Conservation (phyloP, 176 grass and related monocot genomes). For the Musa beccarii region DNA sequence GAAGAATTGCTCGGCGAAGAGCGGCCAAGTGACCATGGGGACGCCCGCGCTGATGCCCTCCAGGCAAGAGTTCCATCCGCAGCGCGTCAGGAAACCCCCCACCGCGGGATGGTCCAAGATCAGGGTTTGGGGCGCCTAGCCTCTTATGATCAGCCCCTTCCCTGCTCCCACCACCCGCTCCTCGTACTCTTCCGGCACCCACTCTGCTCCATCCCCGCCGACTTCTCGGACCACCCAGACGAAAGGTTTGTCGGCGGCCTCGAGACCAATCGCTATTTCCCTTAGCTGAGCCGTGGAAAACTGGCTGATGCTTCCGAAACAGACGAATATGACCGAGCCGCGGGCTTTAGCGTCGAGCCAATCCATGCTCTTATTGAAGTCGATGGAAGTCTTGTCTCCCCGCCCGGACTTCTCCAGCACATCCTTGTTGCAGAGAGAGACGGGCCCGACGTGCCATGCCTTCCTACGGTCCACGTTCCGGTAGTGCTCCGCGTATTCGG, state of each 20-base stretch:
- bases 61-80: slow-evolving; percentile 11
- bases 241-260: not conserved
- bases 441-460: not conserved
- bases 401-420: not conserved
- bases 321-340: not conserved
- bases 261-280: not conserved
- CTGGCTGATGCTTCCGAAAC: not conserved
- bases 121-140: not conserved
- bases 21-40: slow-evolving; percentile 17
- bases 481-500: not conserved
- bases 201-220: not conserved
- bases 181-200: not conserved
- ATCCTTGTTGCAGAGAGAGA: not conserved
- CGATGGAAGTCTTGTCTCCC: not conserved
- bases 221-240: slow-evolving; percentile 4
- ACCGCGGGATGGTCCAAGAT: not conserved
- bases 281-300: not conserved
- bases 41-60: slow-evolving; percentile 9
- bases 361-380: not conserved
- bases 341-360: not conserved
- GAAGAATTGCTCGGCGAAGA: not conserved
- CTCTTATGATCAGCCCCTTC: not conserved
- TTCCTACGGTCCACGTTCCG: not conserved
- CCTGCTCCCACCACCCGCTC: not conserved
- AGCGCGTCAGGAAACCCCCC: slow-evolving; percentile 5